These are phyloP conservation scores for Delitschia confertaspora DNA, from an alignment of 495 filamentous ascomycete genomes.

Conservation along the genomic window DNA sequence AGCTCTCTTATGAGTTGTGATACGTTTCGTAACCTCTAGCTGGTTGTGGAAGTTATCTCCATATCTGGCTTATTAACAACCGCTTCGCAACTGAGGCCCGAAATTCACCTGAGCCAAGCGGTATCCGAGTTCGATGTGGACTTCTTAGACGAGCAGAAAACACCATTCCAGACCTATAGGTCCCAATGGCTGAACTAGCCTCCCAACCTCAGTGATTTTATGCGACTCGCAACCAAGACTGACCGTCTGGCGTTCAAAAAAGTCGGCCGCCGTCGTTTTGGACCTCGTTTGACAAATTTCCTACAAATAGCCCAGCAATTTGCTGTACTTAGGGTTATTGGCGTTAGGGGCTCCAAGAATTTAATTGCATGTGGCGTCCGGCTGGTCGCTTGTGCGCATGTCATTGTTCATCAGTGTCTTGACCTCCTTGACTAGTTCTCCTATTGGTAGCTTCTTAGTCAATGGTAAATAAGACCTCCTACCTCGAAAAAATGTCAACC, in stretches of 20 bases:
- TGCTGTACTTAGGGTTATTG: conserved; percentile 38
- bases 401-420: conserved; percentile 34
- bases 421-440: conserved; percentile 15
- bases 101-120: conserved; percentile 35
- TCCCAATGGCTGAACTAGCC: conserved; percentile 21
- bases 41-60: too few relatives aligned
- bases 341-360: conserved; percentile 40
- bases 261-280: conserved; percentile 36
- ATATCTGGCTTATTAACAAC: too few relatives aligned
- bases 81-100: conserved; percentile 36
- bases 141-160: conserved; percentile 36
- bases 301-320: conserved; percentile 40
- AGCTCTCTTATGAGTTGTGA: too few relatives aligned
- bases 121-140: conserved; percentile 38
- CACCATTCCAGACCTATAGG: conserved; percentile 28
- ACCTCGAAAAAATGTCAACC: conserved; percentile 37
- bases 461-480: conserved; percentile 29
- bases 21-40: too few relatives aligned
- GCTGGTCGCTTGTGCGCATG: conserved; percentile 39
- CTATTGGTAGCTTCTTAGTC: conserved; percentile 30
- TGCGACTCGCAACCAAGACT: conserved; percentile 39
- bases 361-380: conserved; percentile 40
- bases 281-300: conserved; percentile 38
- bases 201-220: conserved; percentile 35
- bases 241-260: conserved; percentile 29